Evolutionary conservation across 208 protist species (phyloP).

Genomic region (Trypanosoma avium): DNA sequence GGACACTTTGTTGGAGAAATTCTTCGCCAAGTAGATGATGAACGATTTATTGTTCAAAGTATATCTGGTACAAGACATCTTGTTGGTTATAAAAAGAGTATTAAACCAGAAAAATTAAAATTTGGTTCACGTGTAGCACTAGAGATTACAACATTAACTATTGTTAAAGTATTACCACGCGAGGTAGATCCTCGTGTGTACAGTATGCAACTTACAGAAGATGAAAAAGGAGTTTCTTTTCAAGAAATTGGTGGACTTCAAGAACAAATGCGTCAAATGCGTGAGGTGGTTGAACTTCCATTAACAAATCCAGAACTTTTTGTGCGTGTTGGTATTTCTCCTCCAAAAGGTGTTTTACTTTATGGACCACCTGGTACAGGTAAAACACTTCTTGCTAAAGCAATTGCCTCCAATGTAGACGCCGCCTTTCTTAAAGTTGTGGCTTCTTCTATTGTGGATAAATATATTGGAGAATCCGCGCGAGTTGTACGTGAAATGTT

Average conservation of each 20-base stretch:
- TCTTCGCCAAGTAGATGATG: constrained; percentile 93
- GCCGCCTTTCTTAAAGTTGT: constrained; percentile 99
- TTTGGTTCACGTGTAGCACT: constrained; percentile 97
- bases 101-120: constrained; percentile 95
- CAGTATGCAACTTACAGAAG: constrained; percentile 98
- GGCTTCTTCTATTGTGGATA: constrained; percentile 98
- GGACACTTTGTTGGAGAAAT: constrained; percentile 99
- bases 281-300: constrained; percentile 99
- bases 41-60: constrained; percentile 99
- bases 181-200: constrained; percentile 99
- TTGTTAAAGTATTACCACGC: constrained; percentile 98
- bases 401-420: constrained; percentile 98
- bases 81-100: constrained; percentile 95
- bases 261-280: constrained; percentile 98
- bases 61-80: constrained; percentile 98
- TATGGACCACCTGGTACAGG: constrained; percentile 98
- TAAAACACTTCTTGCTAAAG: constrained; percentile 97
- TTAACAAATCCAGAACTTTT: constrained; percentile 99
- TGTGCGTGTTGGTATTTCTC: constrained; percentile 98
- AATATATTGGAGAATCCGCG: constrained; percentile 99
- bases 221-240: constrained; percentile 94
- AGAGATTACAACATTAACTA: constrained; percentile 99
- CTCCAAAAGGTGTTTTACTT: constrained; percentile 99
- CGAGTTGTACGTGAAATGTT: constrained; percentile 99
- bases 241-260: constrained; percentile 97